Conservation (phyloP, 2,329 filamentous ascomycete genomes). For the Penicillium brasilianum region DNA sequence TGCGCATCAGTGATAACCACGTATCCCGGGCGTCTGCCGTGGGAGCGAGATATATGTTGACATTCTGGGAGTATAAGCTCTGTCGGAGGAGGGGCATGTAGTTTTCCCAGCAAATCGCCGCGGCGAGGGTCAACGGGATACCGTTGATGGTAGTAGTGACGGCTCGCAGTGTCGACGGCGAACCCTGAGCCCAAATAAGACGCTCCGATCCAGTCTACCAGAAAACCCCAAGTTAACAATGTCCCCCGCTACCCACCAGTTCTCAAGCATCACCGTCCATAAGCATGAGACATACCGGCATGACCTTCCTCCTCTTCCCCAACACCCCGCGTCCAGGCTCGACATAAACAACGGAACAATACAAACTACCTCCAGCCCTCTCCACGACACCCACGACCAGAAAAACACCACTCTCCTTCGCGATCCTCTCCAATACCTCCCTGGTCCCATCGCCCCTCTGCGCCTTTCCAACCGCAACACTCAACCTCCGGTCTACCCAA, state of each 20-base stretch:
- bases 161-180: slow-evolving; percentile 75
- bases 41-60: slow-evolving; percentile 88
- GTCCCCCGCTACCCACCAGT: background rate
- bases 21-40: slow-evolving; percentile 83
- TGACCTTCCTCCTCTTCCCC: slow-evolving; percentile 89
- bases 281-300: slow-evolving; percentile 66
- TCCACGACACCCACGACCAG: slow-evolving; percentile 82
- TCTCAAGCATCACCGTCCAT: background rate
- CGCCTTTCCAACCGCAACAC: slow-evolving; percentile 55
- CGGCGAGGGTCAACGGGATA: slow-evolving; percentile 76
- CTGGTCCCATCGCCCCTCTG: slow-evolving; percentile 73
- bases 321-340: slow-evolving; percentile 73
- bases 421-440: slow-evolving; percentile 78
- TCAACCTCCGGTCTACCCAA: slow-evolving; percentile 69
- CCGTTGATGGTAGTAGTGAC: slow-evolving; percentile 79
- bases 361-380: slow-evolving; percentile 77
- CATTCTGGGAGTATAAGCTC: slow-evolving; percentile 82
- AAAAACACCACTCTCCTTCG: slow-evolving; percentile 77
- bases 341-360: slow-evolving; percentile 82
- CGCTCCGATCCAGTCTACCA: slow-evolving; percentile 74
- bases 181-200: slow-evolving; percentile 86
- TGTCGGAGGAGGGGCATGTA: slow-evolving; percentile 91
- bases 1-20: slow-evolving; percentile 80
- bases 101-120: slow-evolving; percentile 95
- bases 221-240: background rate